These are phyloP conservation scores for Eleusine coracana DNA, from an alignment of 176 grass and related monocot genomes.

Conservation along the genomic window DNA sequence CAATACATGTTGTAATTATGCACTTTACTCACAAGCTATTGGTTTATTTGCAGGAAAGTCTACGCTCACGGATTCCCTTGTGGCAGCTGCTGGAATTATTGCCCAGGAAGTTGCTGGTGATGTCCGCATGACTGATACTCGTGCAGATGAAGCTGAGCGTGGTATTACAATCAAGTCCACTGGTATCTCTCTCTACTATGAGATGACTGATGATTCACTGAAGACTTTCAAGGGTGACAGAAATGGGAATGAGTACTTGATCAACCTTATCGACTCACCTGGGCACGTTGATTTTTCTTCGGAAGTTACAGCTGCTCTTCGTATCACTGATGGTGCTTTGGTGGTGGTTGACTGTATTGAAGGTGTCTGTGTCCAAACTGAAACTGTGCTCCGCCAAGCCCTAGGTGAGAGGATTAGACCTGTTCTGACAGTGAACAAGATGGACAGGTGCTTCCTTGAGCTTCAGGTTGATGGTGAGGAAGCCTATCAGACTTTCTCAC, in stretches of 20 bases:
- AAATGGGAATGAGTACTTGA: constrained; percentile 62
- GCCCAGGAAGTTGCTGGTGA: constrained; percentile 84
- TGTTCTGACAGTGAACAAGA: constrained; percentile 84
- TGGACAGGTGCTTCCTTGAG: constrained; percentile 83
- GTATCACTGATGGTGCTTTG: constrained; percentile 75
- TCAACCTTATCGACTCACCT: constrained; percentile 77
- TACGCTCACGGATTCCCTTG: constrained; percentile 84
- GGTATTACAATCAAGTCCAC: constrained; percentile 89
- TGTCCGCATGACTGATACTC: constrained; percentile 84
- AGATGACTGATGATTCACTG: constrained; percentile 68
- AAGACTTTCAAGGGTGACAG: constrained; percentile 69
- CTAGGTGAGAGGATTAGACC: constrained; percentile 85
- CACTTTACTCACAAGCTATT: neutral
- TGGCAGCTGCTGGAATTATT: constrained; percentile 81
- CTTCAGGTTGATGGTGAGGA: constrained; percentile 82
- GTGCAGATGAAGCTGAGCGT: constrained; percentile 73
- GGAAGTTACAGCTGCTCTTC: constrained; percentile 72
- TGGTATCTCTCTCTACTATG: constrained; percentile 81
- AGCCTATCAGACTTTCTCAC: constrained; percentile 68
- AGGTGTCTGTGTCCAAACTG: constrained; percentile 82
- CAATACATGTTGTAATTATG: neutral
- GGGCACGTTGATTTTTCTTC: constrained; percentile 85
- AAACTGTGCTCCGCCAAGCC: constrained; percentile 79
- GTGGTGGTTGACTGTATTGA: constrained; percentile 80
- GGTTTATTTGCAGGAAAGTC: constrained; percentile 63